Percentiles rank a stretch among this genome's conserved stretches.
Conservation (phyloP, 2,329 filamentous ascomycete genomes). For the Neoarthrinium moseri region DNA sequence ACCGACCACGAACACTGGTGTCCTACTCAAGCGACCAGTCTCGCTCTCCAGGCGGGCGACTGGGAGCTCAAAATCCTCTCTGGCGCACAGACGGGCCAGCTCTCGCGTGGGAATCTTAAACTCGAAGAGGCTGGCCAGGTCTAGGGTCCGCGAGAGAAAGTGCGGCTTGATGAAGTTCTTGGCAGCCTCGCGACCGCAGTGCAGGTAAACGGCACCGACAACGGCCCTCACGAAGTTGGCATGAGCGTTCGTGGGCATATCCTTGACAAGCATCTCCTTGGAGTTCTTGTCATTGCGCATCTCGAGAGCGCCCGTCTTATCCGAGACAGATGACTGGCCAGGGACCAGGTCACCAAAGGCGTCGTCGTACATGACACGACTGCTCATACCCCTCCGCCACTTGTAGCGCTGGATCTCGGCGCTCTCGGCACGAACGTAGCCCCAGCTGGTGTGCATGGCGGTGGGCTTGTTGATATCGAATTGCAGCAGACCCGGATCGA, state of each 20-base stretch:
- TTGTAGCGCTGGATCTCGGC: constrained; percentile 43
- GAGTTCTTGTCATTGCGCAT: constrained; percentile 18
- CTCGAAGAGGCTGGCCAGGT: constrained; percentile 75
- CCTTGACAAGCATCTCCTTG: constrained; percentile 21
- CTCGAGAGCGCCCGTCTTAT: constrained; percentile 16
- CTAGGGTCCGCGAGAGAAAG: constrained; percentile 75
- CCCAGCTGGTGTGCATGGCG: constrained; percentile 46
- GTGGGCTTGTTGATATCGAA: constrained; percentile 57
- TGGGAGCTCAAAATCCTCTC: constrained; percentile 86
- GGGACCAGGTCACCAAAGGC: constrained; percentile 71
- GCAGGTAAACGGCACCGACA: constrained; percentile 80
- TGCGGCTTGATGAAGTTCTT: constrained; percentile 83
- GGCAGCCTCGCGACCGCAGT: constrained; percentile 75
- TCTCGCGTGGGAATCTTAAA: constrained; percentile 85
- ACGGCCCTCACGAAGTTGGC: constrained; percentile 80
- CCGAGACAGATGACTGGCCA: constrained; percentile 14
- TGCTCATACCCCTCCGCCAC: constrained; percentile 70
- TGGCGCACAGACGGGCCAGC: constrained; percentile 75
- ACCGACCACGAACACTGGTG: constrained; percentile 90
- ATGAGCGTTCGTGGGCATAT: constrained; percentile 47
- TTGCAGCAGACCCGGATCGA: constrained; percentile 88
- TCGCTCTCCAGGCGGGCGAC: constrained; percentile 86
- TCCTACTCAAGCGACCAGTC: constrained; percentile 80
- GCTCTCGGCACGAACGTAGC: constrained; percentile 51
- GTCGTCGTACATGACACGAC: constrained; percentile 77